A percentile compares a stretch with the other conserved stretches of the same genome.
These are phyloP conservation scores for Pichia manshurica DNA, from an alignment of 805 yeast genomes.

Conservation along the genomic window DNA sequence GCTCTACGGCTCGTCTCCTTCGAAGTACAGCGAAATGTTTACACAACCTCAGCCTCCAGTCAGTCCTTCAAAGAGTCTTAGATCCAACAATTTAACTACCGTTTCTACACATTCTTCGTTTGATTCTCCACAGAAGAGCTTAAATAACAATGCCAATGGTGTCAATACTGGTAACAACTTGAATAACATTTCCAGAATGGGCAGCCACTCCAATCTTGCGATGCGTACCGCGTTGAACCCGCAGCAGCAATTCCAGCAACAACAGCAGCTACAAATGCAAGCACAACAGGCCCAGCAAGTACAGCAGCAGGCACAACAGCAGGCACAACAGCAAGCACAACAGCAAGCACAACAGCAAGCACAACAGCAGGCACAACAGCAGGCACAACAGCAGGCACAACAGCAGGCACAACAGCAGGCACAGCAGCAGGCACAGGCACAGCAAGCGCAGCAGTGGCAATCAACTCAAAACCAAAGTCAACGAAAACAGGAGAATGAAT, in stretches of 20 bases:
- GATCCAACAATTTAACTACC: conserved; percentile 28
- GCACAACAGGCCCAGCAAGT: conserved; percentile 8
- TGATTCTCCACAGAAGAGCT: conserved; percentile 23
- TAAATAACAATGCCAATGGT: not conserved
- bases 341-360: conserved; percentile 13
- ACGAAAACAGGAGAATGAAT: conserved; percentile 31
- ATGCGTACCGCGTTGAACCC: conserved; percentile 1
- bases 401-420: conserved; percentile 14
- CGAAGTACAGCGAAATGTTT: conserved; percentile 17
- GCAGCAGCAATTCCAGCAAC: conserved; percentile 10
- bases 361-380: conserved; percentile 15
- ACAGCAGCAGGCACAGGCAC: conserved; percentile 12
- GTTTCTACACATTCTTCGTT: conserved; percentile 28
- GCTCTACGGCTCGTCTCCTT: conserved; percentile 24
- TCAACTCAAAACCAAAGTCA: conserved; percentile 17
- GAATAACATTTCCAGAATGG: not conserved
- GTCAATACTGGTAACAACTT: not conserved
- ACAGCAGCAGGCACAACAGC: no score
- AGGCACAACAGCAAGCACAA: conserved; percentile 1
- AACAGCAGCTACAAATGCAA: conserved; percentile 6
- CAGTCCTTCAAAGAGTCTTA: conserved; percentile 31
- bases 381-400: conserved; percentile 14
- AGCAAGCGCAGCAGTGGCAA: conserved; percentile 10
- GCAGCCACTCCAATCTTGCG: conserved; percentile 2
- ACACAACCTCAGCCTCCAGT: conserved; percentile 31